A percentile compares a stretch with the other conserved stretches of the same genome.
These are phyloP conservation scores for Ogataea saltuana DNA, from an alignment of 805 yeast species.

Conservation along the genomic window DNA sequence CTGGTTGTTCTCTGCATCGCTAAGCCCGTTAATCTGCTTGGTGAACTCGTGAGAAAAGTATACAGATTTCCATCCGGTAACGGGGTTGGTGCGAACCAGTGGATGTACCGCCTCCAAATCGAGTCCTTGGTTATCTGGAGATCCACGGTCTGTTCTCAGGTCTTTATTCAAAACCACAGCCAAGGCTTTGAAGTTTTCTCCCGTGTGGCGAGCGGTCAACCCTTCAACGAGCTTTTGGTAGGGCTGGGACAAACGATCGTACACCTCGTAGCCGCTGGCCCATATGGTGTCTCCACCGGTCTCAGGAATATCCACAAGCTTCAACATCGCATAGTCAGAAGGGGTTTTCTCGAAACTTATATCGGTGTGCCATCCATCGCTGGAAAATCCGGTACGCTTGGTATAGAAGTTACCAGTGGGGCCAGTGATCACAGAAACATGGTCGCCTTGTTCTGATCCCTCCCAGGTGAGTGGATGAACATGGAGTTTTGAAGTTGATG, in stretches of 20 bases:
- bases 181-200: conserved; percentile 42
- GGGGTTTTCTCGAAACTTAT: conserved; percentile 56
- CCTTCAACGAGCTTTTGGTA: conserved; percentile 47
- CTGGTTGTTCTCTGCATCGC: conserved; percentile 48
- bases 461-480: conserved; percentile 5
- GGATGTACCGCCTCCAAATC: conserved; percentile 52
- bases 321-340: conserved; percentile 53
- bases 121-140: background rate
- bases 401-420: no score
- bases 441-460: no score
- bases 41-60: conserved; percentile 53
- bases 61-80: conserved; percentile 61
- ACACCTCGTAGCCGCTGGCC: conserved; percentile 57
- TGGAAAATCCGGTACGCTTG: background rate
- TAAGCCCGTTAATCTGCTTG: conserved; percentile 50
- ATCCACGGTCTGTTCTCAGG: background rate
- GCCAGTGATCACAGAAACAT: no score
- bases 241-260: conserved; percentile 52
- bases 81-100: conserved; percentile 61
- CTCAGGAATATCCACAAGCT: conserved; percentile 47
- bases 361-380: conserved; percentile 48
- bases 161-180: conserved; percentile 19
- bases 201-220: conserved; percentile 45
- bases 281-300: conserved; percentile 57
- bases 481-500: conserved; percentile 1